Evolutionary conservation across 169 alveolate species (phyloP), one percentile per base, ranked within the genome.

Genomic region (Plasmodium reichenowi): DNA sequence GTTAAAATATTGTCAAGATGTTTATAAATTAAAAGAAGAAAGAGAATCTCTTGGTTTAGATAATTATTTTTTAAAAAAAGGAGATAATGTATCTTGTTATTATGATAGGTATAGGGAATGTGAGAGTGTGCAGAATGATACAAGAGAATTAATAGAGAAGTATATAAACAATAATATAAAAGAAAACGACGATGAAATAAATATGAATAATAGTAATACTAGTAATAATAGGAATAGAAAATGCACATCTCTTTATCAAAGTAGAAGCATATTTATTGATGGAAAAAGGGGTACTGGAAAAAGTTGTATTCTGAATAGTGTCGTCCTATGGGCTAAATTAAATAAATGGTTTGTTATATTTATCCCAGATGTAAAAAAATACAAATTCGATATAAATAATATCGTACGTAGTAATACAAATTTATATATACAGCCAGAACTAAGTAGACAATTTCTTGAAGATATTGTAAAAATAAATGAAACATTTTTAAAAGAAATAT

Each of bases 201-300:
- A 10, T 6, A 62, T 17, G 0, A 48, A 56, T 22, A 32, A 24
- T 26, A 45, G 10, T 2, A 17, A 1, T 6, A 3, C 2, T 29
- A 15, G 48, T 9, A 66, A 24, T 10, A n/a, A 38, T 32, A 26
- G 38, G 22, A 75, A 2, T 15, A 38, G 38, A 12, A 22, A 17
- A 17, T 22, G 9, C 13, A 22, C 71, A 0, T 54, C 13, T 38
- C 22, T 43, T n/a, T 83, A 70, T 66, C 52, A 54, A 48, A 83
- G 74, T 6, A 83, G 91, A 20, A 45, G 86, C 13, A 68, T 83
- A 59, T 72, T 83, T 45, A 67, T 94, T 70, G 96, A 94, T 56
- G 96, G 96, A 20, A 94, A 94, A 62, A 87, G 96, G 62, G 96
- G 96, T 2, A 72, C 95, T 3, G 96, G 96, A 47, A 94, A 94